A percentile compares a stretch with the other conserved stretches of the same genome.
These are phyloP conservation scores for Silybum marianum DNA, from an alignment of 129 eudicot genomes.

Conservation along the genomic window DNA sequence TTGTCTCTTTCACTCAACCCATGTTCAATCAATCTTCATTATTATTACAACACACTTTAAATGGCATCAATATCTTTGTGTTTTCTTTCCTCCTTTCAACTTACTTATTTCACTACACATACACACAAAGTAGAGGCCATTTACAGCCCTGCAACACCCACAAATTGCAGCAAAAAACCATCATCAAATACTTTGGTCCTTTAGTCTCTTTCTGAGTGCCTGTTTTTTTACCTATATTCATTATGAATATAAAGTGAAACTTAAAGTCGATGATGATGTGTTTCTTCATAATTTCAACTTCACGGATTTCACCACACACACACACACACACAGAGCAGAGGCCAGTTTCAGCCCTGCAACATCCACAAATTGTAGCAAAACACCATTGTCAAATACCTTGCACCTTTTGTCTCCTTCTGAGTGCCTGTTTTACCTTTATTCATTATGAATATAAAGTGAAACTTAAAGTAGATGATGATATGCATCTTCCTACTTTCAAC, in stretches of 20 bases:
- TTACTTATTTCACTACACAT: conserved; percentile 26
- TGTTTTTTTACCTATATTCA: conserved; percentile 21
- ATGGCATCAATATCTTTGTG: conserved; percentile 17
- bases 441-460: conserved; percentile 26
- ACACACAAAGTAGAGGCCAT: conserved; percentile 6
- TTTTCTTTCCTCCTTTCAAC: conserved; percentile 11
- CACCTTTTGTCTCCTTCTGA: conserved; percentile 20
- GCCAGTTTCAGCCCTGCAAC: conserved; percentile 22
- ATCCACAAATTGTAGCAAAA: conserved; percentile 22
- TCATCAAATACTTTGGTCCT: conserved; percentile 27
- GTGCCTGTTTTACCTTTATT: conserved; percentile 22
- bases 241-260: conserved; percentile 26
- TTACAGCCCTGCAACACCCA: conserved; percentile 25
- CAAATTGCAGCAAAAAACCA: conserved; percentile 29
- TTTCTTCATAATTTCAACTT: conserved; percentile 12
- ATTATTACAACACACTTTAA: conserved; percentile 20
- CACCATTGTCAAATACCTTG: conserved; percentile 33
- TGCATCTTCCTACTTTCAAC: conserved; percentile 13
- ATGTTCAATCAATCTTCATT: conserved; percentile 20
- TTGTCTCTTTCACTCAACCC: conserved; percentile 27
- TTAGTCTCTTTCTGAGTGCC: conserved; percentile 19
- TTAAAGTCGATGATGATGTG: conserved; percentile 27
- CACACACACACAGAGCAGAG: not conserved
- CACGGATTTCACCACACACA: conserved; percentile 29
- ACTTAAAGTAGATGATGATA: conserved; percentile 27